Evolutionary conservation across 23 red algal genomes (phyloP).

Genomic region (Pyropia yezoensis): DNA sequence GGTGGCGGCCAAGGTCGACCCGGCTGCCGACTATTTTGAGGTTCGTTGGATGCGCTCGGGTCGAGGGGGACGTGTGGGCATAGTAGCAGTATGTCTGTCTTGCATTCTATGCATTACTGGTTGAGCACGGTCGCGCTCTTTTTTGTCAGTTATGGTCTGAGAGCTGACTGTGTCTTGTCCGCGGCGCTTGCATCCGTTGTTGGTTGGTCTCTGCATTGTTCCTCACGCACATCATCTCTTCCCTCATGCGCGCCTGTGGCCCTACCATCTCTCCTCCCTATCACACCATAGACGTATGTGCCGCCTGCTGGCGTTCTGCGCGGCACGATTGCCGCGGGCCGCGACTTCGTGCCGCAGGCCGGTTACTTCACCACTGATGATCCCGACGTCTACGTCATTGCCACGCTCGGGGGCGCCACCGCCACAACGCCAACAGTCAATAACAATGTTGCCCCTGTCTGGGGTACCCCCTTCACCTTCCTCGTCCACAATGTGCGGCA

Average conservation of each 20-base stretch:
- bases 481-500: constrained; percentile 47
- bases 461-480: constrained; percentile 32
- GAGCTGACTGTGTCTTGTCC: no score
- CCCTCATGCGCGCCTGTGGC: no score
- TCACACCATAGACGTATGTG: constrained; percentile 10
- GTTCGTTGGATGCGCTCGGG: no score
- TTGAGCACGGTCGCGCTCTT: no score
- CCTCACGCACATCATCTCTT: no score
- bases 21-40: constrained; percentile 22
- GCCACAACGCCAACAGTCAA: constrained; percentile 34
- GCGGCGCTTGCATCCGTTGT: no score
- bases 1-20: constrained; percentile 50
- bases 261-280: no score
- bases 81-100: no score
- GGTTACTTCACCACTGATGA: constrained; percentile 40
- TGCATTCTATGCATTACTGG: no score
- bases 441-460: constrained; percentile 41
- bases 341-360: constrained; percentile 29
- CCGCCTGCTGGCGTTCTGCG: constrained; percentile 18
- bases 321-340: constrained; percentile 25
- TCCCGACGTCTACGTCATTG: constrained; percentile 40
- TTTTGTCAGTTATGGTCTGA: no score
- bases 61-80: no score
- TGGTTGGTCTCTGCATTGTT: no score
- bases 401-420: constrained; percentile 11